These are phyloP conservation scores for Clonostachys solani DNA, from an alignment of 2,329 filamentous ascomycete species.

Conservation along the genomic window DNA sequence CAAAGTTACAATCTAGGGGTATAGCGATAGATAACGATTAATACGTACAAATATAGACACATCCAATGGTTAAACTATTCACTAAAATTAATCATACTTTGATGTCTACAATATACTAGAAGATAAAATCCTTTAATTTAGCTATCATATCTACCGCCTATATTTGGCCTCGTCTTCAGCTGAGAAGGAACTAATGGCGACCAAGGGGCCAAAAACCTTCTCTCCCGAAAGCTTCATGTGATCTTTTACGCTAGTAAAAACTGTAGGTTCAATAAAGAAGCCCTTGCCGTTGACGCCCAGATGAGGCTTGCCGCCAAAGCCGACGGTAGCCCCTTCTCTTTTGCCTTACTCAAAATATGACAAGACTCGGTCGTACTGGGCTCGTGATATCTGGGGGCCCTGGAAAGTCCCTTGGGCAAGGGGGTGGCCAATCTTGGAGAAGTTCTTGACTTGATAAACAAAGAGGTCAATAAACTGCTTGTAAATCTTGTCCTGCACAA, in stretches of 20 bases:
- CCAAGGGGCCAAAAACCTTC: constrained; percentile 18
- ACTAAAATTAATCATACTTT: too few species aligned
- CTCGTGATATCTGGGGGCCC: constrained; percentile 43
- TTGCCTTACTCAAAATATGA: constrained; percentile 46
- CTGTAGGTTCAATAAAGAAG: constrained; percentile 9
- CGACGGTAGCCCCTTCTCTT: constrained; percentile 19
- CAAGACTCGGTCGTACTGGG: constrained; percentile 59
- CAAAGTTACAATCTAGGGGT: too few species aligned
- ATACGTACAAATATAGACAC: too few species aligned
- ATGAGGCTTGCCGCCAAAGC: constrained; percentile 48
- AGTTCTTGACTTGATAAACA: constrained; percentile 49
- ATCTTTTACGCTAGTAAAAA: too few species aligned
- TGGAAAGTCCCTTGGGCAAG: constrained; percentile 18
- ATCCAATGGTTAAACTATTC: too few species aligned
- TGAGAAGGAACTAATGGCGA: constrained; percentile 9
- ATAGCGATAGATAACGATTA: too few species aligned
- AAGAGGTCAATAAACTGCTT: constrained; percentile 56
- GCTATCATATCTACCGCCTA: too few species aligned
- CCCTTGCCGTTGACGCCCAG: constrained; percentile 12
- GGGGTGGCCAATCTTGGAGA: constrained; percentile 19
- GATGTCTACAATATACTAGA: too few species aligned
- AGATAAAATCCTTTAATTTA: too few species aligned
- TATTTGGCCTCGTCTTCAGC: constrained; percentile 16
- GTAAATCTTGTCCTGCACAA: constrained; percentile 49
- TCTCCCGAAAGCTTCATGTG: constrained; percentile 11